Base-by-base conservation (phyloP, 225 moss, liverwort and hornwort genomes). In the Antitrichia curtipendula region DNA sequence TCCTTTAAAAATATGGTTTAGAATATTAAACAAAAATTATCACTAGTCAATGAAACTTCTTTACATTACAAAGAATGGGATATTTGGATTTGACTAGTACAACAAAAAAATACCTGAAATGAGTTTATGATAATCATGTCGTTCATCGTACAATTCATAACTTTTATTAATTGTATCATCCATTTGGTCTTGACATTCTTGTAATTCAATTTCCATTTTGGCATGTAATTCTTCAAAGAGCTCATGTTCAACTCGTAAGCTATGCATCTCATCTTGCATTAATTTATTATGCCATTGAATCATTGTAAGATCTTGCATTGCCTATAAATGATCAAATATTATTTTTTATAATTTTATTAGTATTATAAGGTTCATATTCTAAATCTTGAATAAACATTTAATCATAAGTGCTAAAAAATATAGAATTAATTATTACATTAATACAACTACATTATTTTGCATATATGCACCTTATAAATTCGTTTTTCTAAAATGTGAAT, bases 191-290 rank as follows among this genome's bases (percentile, higher is more conserved):
- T 96, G 95, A 87, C 94, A 94, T 32, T 91, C 90, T 89, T 96
- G 98, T 7, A 98, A 85, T 81, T 98, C 96, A 56, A 96, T 89
- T 69, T 96, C 96, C 94, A 98, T 89, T 84, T 96, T 98, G 22
- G 90, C 85, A 89, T 95, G 95, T 2, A 96, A 91, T 86, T 95
- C 90, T 86, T 96, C 95, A 91, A 94, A 96, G 81, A 98, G 93
- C 59, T 92, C 96, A 70, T 98, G 96, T 82, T 98, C 98, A 43
- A 94, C 78, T 88, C 79, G 92, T 83, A 98, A 91, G 27, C 90
- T 91, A 63, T 94, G 91, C 96, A 98, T 98, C 91, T 98, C 96
- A 92, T 95, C 95, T 84, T 96, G 91, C 83, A 98, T 93, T 70
- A 96, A 85, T 49, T 98, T 98, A 86, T 98, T 98, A 68, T 98